Percentiles rank a stretch among this genome's conserved stretches.
Conservation (phyloP, 2,329 filamentous ascomycete species). For the Aspergillus amoenus region DNA sequence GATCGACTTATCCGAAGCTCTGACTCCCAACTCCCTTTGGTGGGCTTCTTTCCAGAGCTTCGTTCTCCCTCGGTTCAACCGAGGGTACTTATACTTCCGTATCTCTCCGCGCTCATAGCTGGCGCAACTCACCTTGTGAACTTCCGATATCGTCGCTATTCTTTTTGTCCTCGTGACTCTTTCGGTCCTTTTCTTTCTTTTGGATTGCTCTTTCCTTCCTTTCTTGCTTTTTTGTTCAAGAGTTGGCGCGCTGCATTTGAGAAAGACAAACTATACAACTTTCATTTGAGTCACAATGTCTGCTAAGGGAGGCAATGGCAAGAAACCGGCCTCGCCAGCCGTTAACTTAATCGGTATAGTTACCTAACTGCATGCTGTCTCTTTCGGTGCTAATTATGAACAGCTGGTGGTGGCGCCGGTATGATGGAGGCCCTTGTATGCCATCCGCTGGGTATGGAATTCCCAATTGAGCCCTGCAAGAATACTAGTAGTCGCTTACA, state of each 20-base stretch:
- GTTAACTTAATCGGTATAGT: constrained; percentile 84
- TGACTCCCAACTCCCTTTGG: constrained; percentile 5
- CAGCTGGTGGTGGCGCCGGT: constrained; percentile 92
- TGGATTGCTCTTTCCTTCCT: constrained; percentile 2
- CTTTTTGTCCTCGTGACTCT: constrained; percentile 14
- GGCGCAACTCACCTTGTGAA: constrained; percentile 18
- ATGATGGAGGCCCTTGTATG: constrained; percentile 99
- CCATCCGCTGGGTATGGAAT: constrained; percentile 76
- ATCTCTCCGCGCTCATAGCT: constrained; percentile 28
- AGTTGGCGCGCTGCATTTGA: background rate
- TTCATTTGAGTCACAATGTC: constrained; percentile 49
- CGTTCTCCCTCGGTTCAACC: constrained; percentile 16
- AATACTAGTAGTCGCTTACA: background rate
- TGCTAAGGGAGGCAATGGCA: constrained; percentile 62
- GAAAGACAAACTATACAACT: background rate
- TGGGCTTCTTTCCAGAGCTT: background rate
- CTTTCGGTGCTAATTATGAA: constrained; percentile 20
- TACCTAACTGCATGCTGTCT: constrained; percentile 2
- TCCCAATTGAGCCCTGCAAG: background rate
- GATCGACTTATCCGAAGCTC: constrained; percentile 23
- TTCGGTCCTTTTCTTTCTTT: constrained; percentile 9
- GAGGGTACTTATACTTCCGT: constrained; percentile 36
- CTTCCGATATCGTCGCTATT: constrained; percentile 24
- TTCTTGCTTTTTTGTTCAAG: constrained; percentile 1
- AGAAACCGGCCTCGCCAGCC: constrained; percentile 78